These are phyloP conservation scores for Penicillium capsulatum DNA, from an alignment of 2,329 filamentous ascomycete genomes.

Conservation along the genomic window DNA sequence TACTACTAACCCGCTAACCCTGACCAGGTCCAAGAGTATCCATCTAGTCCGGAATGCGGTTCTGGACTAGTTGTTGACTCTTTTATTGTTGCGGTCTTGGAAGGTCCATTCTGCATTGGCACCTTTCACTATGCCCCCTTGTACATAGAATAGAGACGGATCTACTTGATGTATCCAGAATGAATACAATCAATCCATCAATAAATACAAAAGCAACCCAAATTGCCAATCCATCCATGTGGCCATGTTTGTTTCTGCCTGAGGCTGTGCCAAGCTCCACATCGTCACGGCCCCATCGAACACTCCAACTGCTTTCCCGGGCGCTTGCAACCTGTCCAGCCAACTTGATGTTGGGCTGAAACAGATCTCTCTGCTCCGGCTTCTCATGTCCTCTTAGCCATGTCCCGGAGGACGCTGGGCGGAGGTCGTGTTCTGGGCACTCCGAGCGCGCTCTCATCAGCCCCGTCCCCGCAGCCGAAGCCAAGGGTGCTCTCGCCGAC, in stretches of 20 bases:
- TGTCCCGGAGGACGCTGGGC: constrained; percentile 83
- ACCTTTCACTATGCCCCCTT: too few species aligned
- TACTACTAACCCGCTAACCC: neutral
- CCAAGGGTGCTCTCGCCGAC: constrained; percentile 56
- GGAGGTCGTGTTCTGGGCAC: constrained; percentile 87
- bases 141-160: too few species aligned
- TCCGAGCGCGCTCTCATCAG: constrained; percentile 70
- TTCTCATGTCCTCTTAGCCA: constrained; percentile 48
- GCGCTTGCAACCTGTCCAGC: constrained; percentile 14
- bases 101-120: too few species aligned
- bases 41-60: too few species aligned
- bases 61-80: too few species aligned
- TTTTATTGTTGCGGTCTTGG: too few species aligned
- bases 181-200: too few species aligned
- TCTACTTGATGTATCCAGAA: too few species aligned
- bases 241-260: constrained; percentile 8
- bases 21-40: neutral
- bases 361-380: constrained; percentile 8
- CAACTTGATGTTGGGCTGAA: constrained; percentile 21
- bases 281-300: constrained; percentile 15
- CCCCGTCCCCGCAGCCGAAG: constrained; percentile 42
- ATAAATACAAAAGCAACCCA: too few species aligned
- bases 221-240: neutral
- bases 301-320: constrained; percentile 9
- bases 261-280: constrained; percentile 19